Evolutionary conservation across 1,284 basidiomycete species (phyloP).

Genomic region (Rhizoctonia solani): DNA sequence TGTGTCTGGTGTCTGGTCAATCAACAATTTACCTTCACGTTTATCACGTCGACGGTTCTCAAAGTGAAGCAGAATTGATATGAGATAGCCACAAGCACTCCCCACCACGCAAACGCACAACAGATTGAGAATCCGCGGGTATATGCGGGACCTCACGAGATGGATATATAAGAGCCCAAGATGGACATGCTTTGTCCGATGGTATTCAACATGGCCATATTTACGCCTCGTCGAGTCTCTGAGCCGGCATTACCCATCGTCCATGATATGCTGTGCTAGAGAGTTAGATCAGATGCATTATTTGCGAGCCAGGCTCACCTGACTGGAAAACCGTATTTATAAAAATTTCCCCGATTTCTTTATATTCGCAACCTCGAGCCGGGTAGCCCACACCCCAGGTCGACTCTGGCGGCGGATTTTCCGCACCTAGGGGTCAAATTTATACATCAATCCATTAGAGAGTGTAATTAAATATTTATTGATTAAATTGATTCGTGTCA

Average conservation of each 20-base stretch:
- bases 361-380: too few relatives aligned
- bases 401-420: too few relatives aligned
- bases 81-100: too few relatives aligned
- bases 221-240: conserved; percentile 48
- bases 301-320: neutral
- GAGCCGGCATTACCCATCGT: conserved; percentile 45
- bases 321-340: conserved; percentile 11
- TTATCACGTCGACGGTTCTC: conserved; percentile 33
- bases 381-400: too few relatives aligned
- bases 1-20: too few relatives aligned
- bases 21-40: too few relatives aligned
- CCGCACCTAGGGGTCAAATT: too few relatives aligned
- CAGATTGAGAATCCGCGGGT: conserved; percentile 46
- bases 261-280: conserved; percentile 42
- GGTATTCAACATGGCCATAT: conserved; percentile 52
- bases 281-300: conserved; percentile 42
- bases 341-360: too few relatives aligned
- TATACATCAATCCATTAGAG: too few relatives aligned
- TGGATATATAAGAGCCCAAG: conserved; percentile 51
- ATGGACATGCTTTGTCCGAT: conserved; percentile 52
- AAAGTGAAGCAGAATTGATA: conserved; percentile 9
- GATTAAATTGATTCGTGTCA: too few relatives aligned
- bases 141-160: conserved; percentile 46
- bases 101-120: too few relatives aligned
- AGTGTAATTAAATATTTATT: too few relatives aligned